Base-by-base conservation (phyloP, 179 eudicot genomes). In the Beta corolliflora region DNA sequence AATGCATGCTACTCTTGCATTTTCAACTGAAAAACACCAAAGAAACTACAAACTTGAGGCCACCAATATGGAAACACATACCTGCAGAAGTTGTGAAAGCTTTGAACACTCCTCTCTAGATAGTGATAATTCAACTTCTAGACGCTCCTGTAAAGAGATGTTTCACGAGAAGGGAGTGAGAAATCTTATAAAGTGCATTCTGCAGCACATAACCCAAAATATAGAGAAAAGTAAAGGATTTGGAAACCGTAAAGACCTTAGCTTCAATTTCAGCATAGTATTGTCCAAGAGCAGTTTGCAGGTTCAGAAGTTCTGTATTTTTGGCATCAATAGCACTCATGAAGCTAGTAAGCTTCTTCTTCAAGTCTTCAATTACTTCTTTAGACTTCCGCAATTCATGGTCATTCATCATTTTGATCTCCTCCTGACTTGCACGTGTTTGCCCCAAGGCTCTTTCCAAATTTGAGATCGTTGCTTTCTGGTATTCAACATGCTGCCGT, bases 181-280 rank as follows among this genome's bases (percentile, higher is more conserved):
- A 73, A 23, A 66, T 19, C 54, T 36, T 71, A 44, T 45, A 50
- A 70, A 21, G 48, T 13, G 59, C 54, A 55, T 52, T 74, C 56
- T 41, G 36, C 66, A 65, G 67, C 23, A 77, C 71, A 64, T 19
- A 66, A 55, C 25, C 48, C 7, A 55, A 75, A 77, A 13, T 58
- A 23, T 5, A 15, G 23, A 19, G 54, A 59, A 52, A 3, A 36
- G 41, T 36, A 60, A 9, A 67, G 45, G 29, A 77, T 53, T 71
- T 31, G 19, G 36, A 45, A 74, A 72, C 58, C 78, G 54, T 61
- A 64, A 79, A 59, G 25, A 96, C 99, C 99, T 96, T 94, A 25
- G 98, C 98, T 87, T 96, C 99, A 72, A 93, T 92, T 89, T 96
- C 98, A 73, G 99, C 99, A 84, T 94, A 96, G 84, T 92, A 94